phyloP scores from a whole-genome alignment of 176 grass and related monocot genomes.

The Ensete glaucum region DNA sequence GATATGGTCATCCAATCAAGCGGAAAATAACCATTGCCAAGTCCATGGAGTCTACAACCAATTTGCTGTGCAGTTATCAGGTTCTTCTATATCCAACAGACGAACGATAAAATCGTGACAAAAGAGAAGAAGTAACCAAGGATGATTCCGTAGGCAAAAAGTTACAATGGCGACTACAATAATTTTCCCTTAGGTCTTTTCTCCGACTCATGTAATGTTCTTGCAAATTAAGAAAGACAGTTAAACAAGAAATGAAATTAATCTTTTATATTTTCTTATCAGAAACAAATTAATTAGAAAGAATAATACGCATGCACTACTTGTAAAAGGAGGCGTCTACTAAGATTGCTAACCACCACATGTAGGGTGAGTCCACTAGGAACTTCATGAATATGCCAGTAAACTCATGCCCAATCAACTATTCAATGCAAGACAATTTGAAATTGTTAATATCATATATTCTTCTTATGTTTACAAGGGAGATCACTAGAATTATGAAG shows the following conservation, averaged over 20 bases:
- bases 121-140: conserved; percentile 7
- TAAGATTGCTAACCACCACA: neutral
- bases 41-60: conserved; percentile 10
- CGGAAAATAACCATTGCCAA: neutral
- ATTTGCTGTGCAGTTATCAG: conserved; percentile 2
- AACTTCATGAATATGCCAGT: conserved; percentile 4
- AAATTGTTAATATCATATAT: no score
- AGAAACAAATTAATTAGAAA: no score
- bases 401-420: conserved; percentile 3
- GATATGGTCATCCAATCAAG: neutral
- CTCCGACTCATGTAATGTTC: conserved; percentile 18
- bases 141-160: neutral
- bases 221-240: neutral
- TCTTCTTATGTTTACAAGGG: no score
- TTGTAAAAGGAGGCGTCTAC: neutral
- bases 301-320: neutral
- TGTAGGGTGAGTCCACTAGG: neutral
- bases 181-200: conserved; percentile 6
- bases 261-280: neutral
- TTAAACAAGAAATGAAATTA: neutral
- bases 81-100: neutral
- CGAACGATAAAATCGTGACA: neutral
- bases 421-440: neutral
- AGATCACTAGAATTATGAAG: no score
- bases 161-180: neutral